These are phyloP conservation scores for Peniophora sp. DNA, from an alignment of 1,284 basidiomycete species.

Conservation along the genomic window DNA sequence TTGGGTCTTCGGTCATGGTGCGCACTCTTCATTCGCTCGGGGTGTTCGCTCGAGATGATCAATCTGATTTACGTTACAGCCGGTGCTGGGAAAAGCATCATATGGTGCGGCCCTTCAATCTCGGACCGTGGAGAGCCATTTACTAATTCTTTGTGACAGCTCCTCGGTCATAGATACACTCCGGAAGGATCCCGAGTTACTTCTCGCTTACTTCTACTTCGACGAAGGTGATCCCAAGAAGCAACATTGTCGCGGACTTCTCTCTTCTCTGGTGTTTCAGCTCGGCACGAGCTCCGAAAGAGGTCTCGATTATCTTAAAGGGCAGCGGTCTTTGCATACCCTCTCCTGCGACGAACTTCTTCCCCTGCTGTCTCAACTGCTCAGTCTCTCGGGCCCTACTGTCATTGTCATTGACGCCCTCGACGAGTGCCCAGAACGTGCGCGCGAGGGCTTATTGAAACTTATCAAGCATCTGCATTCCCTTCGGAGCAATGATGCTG, in stretches of 20 bases:
- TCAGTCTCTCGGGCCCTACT: background rate
- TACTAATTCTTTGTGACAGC: background rate
- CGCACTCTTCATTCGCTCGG: background rate
- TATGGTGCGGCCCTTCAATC: background rate
- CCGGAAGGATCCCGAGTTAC: background rate
- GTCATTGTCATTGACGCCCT: background rate
- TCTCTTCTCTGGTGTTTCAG: background rate
- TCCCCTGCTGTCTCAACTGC: background rate
- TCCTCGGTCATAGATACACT: background rate
- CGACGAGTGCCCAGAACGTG: background rate
- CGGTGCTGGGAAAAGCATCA: background rate
- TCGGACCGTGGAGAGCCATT: background rate
- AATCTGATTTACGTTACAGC: background rate
- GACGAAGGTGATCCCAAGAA: background rate
- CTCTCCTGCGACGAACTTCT: background rate
- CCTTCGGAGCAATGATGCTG: background rate
- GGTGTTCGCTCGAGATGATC: background rate
- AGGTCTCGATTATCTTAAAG: background rate
- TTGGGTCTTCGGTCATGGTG: background rate
- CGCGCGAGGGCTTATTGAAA: background rate
- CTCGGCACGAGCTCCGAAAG: background rate
- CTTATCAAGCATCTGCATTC: background rate
- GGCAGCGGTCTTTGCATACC: background rate
- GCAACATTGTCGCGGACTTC: background rate
- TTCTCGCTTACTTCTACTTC: background rate